Base-by-base conservation (phyloP, 371 early-diverging fungal species). In the Mortierella sp. region DNA sequence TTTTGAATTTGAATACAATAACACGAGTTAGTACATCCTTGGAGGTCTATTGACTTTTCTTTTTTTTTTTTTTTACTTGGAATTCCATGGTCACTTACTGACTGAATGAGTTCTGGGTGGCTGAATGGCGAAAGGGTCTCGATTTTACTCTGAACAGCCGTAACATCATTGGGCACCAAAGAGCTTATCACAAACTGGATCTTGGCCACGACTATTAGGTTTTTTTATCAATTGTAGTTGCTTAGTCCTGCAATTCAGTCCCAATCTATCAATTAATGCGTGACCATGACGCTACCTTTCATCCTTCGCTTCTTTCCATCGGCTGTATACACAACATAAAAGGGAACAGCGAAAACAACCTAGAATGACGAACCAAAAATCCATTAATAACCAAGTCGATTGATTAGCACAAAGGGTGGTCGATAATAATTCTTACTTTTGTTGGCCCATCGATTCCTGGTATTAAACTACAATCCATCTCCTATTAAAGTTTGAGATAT, bases 381-480 rank as follows among this genome's bases (percentile, higher is more conserved):
- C 4, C 10, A 32, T 41, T n/a, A 40, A 7, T 32, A 21, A 28
- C 15, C 52, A 52, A 8, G 32, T 4, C 55, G 3, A 13, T 4
- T 10, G 19, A 3, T 0, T 9, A 16, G 21, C 38, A 32, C 11
- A 21, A 16, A 55, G 9, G 3, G 45, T 4, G 15, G 58, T 15
- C 8, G 3, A 7, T 15, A 13, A 7, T 15, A 13, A 13, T 22
- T 47, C 36, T 19, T 36, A 81, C 81, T 63, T 75, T 81, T 28
- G 81, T 81, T 10, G 81, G 81, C 16, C 72, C 75, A 53, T 81
- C 76, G 8, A 65, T 10, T 28, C 67, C 71, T 15, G 74, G 74
- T 7, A 81, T 71, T 48, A 81, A n/a, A 43, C 72, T 60, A 24
- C 81, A 81, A n/a, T 81, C 81, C 81, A 81, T 75, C 21, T 81